phyloP scores from a whole-genome alignment of 2,329 filamentous ascomycete species.

The Ceratocystis alfenasii region DNA sequence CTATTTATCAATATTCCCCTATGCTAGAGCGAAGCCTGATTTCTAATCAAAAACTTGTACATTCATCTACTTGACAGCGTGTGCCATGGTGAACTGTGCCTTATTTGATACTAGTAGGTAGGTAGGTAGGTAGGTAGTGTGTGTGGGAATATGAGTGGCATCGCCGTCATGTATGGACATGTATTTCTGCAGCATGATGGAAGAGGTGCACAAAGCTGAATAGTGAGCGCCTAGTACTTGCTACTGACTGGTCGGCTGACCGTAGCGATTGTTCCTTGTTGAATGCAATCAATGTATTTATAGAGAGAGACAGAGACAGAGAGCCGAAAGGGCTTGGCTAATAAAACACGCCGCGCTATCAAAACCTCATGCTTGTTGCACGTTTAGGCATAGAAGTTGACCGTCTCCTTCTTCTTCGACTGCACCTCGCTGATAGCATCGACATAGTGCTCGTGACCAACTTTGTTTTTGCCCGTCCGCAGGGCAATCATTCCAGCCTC shows the following conservation, averaged over 20 bases:
- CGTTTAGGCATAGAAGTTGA: conserved; percentile 43
- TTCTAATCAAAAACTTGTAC: neutral
- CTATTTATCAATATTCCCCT: neutral
- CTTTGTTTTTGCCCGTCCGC: conserved; percentile 87
- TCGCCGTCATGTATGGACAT: too few species aligned
- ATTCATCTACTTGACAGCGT: neutral
- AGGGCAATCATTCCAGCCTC: conserved; percentile 99
- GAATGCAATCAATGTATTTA: neutral
- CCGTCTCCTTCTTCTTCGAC: conserved; percentile 84
- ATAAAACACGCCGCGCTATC: conserved; percentile 1
- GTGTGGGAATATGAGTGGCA: too few species aligned
- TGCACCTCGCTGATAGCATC: conserved; percentile 96
- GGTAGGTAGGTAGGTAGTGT: too few species aligned
- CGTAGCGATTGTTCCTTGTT: too few species aligned
- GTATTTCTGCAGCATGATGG: too few species aligned
- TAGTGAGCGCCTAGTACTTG: too few species aligned
- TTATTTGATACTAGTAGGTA: too few species aligned
- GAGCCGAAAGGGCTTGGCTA: neutral
- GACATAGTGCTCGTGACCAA: conserved; percentile 96
- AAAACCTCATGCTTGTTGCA: neutral
- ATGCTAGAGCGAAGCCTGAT: neutral
- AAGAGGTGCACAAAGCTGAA: too few species aligned
- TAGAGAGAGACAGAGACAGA: neutral
- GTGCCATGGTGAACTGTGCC: neutral
- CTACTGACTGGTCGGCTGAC: too few species aligned